These are phyloP conservation scores for Melampsora americana DNA, from an alignment of 1,284 basidiomycete species.

Conservation along the genomic window DNA sequence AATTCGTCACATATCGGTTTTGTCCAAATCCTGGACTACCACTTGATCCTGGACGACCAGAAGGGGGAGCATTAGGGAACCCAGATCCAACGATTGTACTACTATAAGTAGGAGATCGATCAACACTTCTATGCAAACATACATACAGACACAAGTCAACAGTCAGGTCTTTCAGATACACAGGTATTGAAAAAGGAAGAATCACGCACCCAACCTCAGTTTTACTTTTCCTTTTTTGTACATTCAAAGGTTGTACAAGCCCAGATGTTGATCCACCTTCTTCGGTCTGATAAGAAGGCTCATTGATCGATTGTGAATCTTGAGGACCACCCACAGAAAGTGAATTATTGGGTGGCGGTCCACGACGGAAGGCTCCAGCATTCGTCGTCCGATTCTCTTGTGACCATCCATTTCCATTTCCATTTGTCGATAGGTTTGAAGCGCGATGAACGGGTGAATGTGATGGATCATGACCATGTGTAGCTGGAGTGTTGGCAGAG, in stretches of 20 bases:
- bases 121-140: neutral
- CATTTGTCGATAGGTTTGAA: neutral
- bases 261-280: conserved; percentile 7
- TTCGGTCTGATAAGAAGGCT: neutral
- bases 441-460: neutral
- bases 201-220: neutral
- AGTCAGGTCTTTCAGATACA: neutral
- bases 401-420: neutral
- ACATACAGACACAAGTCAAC: neutral
- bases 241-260: conserved; percentile 21
- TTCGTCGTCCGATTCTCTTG: conserved; percentile 11
- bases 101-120: neutral
- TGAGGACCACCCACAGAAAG: neutral
- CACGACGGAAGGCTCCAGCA: conserved; percentile 28
- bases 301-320: neutral
- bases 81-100: neutral
- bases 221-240: conserved; percentile 18
- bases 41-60: neutral
- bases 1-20: conserved; percentile 7
- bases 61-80: neutral
- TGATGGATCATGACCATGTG: neutral
- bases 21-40: neutral
- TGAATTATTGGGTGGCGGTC: neutral
- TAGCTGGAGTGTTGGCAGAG: neutral
- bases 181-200: neutral